Percentiles rank a stretch among this genome's conserved stretches.
These are phyloP conservation scores for Aquilaria agallochum DNA, from an alignment of 441 rosid species.

Conservation along the genomic window DNA sequence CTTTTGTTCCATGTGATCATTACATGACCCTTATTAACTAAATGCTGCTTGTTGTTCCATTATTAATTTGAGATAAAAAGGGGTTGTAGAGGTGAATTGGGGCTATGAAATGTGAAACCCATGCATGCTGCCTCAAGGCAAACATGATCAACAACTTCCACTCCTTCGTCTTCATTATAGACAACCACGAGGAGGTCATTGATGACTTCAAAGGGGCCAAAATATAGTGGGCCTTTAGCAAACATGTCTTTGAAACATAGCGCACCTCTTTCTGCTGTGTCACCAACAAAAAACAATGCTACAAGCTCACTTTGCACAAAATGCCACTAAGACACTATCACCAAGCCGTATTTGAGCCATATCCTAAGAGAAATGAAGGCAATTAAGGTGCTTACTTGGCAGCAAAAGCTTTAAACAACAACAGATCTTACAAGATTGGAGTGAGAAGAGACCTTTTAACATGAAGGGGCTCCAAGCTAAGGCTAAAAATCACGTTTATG, in stretches of 20 bases:
- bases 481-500: no score
- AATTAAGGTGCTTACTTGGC: conserved; percentile 41
- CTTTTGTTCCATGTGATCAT: no score
- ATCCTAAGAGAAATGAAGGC: conserved; percentile 44
- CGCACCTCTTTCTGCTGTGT: conserved; percentile 24
- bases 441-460: no score
- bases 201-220: conserved; percentile 41
- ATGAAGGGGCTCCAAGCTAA: no score
- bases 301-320: conserved; percentile 51
- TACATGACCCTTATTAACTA: no score
- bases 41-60: no score
- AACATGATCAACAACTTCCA: conserved; percentile 45
- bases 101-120: background rate
- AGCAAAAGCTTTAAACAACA: conserved; percentile 57
- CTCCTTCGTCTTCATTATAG: conserved; percentile 63
- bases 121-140: conserved; percentile 60
- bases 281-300: conserved; percentile 32
- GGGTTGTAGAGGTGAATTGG: no score
- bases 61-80: no score
- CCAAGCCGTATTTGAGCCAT: conserved; percentile 36
- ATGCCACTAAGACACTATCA: conserved; percentile 39
- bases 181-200: conserved; percentile 58
- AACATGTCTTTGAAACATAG: conserved; percentile 12
- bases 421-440: conserved; percentile 3
- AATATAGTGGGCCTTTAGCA: conserved; percentile 46